These are phyloP conservation scores for Coprinopsis cinerea DNA, from an alignment of 768 basidiomycete genomes.

Conservation along the genomic window DNA sequence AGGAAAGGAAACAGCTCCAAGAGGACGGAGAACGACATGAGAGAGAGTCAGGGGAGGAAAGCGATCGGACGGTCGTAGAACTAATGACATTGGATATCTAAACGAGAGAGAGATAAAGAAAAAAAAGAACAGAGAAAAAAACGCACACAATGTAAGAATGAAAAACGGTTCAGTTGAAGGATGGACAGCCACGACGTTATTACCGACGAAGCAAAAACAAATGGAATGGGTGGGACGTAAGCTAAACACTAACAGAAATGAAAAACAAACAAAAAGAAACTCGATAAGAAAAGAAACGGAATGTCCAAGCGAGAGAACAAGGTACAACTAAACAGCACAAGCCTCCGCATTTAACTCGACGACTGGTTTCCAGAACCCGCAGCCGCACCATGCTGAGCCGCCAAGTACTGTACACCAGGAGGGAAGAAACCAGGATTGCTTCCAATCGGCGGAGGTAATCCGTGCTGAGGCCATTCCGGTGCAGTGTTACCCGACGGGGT, in stretches of 20 bases:
- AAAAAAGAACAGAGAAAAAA: too few species aligned
- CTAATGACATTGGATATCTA: too few species aligned
- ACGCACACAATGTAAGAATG: too few species aligned
- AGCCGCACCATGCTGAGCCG: constrained; percentile 8
- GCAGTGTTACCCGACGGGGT: background rate
- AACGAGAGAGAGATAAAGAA: too few species aligned
- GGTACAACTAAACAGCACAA: background rate
- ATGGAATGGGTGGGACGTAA: too few species aligned
- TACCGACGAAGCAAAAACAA: too few species aligned
- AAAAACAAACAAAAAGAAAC: too few species aligned
- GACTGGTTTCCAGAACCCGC: constrained; percentile 4
- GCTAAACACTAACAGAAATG: too few species aligned
- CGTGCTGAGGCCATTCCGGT: background rate
- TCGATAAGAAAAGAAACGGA: background rate
- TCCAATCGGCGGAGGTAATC: background rate
- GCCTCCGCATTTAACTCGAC: constrained; percentile 4
- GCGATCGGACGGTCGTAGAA: too few species aligned
- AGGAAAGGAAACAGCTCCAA: background rate
- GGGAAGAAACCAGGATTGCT: background rate
- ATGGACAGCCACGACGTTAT: too few species aligned
- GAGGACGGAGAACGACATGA: background rate
- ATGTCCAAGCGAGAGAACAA: background rate
- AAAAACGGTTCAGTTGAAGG: too few species aligned
- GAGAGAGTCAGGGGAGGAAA: background rate
- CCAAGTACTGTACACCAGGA: constrained; percentile 4